Evolutionary conservation across 75 land plant genomes (phyloP).

Genomic region (Cryptomeria japonica): DNA sequence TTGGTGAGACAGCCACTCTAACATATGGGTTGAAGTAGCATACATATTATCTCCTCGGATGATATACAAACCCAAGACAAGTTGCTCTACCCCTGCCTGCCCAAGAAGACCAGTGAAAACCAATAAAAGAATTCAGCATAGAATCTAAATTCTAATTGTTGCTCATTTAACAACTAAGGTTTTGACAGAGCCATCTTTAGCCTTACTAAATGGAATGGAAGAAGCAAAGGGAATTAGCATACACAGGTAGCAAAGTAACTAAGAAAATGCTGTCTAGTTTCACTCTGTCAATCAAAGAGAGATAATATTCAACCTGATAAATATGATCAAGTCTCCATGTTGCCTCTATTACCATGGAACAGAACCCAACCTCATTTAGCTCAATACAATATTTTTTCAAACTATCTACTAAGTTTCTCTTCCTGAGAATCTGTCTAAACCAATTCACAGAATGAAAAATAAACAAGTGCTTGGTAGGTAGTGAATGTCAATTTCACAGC

Average conservation of each 20-base stretch:
- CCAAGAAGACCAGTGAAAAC: constrained; percentile 7
- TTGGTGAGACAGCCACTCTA: background rate
- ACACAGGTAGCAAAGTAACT: background rate
- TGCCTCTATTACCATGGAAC: background rate
- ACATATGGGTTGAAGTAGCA: constrained; percentile 1
- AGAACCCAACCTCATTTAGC: background rate
- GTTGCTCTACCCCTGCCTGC: constrained; percentile 98
- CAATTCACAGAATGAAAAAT: background rate
- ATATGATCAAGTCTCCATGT: background rate
- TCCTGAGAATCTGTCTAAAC: background rate
- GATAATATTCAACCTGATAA: background rate
- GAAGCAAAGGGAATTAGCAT: background rate
- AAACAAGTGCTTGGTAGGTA: background rate
- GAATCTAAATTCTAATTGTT: background rate
- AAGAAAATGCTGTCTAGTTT: background rate
- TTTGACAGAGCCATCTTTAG: background rate
- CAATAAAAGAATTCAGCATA: background rate
- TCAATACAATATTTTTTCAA: background rate
- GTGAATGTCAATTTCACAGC: background rate
- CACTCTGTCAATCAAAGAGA: background rate
- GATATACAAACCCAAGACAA: constrained; percentile 92
- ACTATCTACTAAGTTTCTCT: background rate
- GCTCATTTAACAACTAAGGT: background rate
- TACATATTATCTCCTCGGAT: constrained; percentile 99
- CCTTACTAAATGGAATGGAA: background rate